These are phyloP conservation scores for Tolypocladium sp. DNA, from an alignment of 2,329 filamentous ascomycete species.

Conservation along the genomic window DNA sequence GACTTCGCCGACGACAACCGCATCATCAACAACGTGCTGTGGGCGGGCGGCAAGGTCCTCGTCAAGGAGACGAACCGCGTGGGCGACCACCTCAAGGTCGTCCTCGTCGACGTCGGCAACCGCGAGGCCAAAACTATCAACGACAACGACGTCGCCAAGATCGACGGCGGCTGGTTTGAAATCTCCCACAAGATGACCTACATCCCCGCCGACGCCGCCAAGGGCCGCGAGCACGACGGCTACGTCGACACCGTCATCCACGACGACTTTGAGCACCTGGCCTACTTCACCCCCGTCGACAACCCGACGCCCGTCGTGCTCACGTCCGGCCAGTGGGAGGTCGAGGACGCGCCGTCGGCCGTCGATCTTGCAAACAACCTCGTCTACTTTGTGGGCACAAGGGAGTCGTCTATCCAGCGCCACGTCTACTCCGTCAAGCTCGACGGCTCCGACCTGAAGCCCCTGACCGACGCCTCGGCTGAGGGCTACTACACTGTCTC, in stretches of 20 bases:
- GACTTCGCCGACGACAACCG: conserved; percentile 75
- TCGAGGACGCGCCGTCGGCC: conserved; percentile 73
- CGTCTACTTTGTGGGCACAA: conserved; percentile 85
- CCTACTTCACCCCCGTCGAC: conserved; percentile 85
- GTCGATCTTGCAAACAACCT: conserved; percentile 78
- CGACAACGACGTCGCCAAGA: conserved; percentile 64
- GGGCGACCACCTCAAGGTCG: conserved; percentile 80
- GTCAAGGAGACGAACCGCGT: conserved; percentile 91
- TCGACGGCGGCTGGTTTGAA: conserved; percentile 98
- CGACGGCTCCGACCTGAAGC: conserved; percentile 62
- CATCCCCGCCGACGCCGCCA: conserved; percentile 72
- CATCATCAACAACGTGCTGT: conserved; percentile 87
- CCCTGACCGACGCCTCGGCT: conserved; percentile 63
- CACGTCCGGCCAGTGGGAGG: conserved; percentile 87
- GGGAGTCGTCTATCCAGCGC: conserved; percentile 79
- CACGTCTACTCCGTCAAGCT: conserved; percentile 87
- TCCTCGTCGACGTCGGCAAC: conserved; percentile 69
- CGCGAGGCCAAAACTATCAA: conserved; percentile 72
- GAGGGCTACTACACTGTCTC: conserved; percentile 75
- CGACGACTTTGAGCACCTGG: conserved; percentile 81
- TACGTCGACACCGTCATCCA: conserved; percentile 89
- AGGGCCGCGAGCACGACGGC: conserved; percentile 71
- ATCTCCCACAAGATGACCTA: conserved; percentile 79
- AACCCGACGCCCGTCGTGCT: conserved; percentile 74
- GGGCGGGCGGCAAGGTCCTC: conserved; percentile 78